Percentiles rank a stretch among this genome's conserved stretches.
These are phyloP conservation scores for Citrus hindsii DNA, from an alignment of 345 rosid genomes.

Conservation along the genomic window DNA sequence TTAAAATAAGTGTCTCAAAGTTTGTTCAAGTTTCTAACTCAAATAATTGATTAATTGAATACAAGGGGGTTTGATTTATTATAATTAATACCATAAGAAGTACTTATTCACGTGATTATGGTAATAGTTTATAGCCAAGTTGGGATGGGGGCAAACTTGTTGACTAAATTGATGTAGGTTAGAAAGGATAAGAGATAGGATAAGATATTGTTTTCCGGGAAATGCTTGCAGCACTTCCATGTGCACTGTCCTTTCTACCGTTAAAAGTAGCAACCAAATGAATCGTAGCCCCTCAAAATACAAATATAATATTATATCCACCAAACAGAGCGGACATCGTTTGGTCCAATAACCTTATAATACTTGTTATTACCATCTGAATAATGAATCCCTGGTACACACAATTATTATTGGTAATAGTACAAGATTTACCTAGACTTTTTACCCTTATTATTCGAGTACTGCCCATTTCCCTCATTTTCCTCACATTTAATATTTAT, in stretches of 20 bases:
- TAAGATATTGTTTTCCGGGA: constrained; percentile 15
- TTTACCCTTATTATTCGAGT: too few relatives aligned
- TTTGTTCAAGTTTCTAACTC: background rate
- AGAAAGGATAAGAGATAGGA: background rate
- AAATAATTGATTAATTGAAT: background rate
- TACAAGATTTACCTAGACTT: too few relatives aligned
- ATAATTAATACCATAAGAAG: background rate
- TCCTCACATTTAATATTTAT: too few relatives aligned
- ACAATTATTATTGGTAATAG: too few relatives aligned
- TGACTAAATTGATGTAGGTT: constrained; percentile 16
- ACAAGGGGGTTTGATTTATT: background rate
- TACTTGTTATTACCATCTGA: too few relatives aligned
- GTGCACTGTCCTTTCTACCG: constrained; percentile 6
- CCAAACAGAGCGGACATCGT: background rate
- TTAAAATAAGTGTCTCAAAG: background rate
- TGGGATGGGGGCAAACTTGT: constrained; percentile 18
- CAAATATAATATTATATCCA: background rate
- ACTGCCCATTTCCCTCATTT: too few relatives aligned
- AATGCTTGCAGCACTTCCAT: constrained; percentile 22
- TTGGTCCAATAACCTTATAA: too few relatives aligned
- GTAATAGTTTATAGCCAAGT: constrained; percentile 1
- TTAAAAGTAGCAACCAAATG: background rate
- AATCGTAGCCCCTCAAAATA: background rate
- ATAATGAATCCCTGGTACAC: too few relatives aligned
- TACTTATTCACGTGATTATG: constrained; percentile 11